phyloP scores from a whole-genome alignment of 495 filamentous ascomycete species.

The Baudoinia panamericana region DNA sequence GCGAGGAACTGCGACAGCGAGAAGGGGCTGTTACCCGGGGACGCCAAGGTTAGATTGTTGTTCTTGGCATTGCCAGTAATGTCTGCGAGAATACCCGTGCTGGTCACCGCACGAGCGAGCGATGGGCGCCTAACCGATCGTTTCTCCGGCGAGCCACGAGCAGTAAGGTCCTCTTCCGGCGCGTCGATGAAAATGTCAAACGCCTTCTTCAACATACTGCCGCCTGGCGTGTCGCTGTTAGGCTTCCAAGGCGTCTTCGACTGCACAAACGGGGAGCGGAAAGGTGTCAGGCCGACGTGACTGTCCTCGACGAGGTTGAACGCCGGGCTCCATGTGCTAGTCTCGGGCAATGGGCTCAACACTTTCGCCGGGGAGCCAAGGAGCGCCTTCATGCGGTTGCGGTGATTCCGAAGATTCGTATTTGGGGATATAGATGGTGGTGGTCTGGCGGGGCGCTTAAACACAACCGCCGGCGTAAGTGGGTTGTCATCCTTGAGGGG shows the following conservation, averaged over 20 bases:
- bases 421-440: slow-evolving; percentile 85
- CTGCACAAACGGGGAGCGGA: slow-evolving; percentile 9
- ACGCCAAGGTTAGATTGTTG: slow-evolving; percentile 14
- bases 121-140: slow-evolving; percentile 52
- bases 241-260: slow-evolving; percentile 16
- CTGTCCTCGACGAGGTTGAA: slow-evolving; percentile 44
- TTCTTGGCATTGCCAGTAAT: slow-evolving; percentile 37
- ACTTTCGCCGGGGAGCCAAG: slow-evolving; percentile 75
- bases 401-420: slow-evolving; percentile 86
- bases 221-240: slow-evolving; percentile 10
- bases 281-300: slow-evolving; percentile 17
- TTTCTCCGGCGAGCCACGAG: slow-evolving; percentile 61
- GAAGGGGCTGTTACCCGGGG: slow-evolving; percentile 9
- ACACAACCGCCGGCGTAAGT: slow-evolving; percentile 73
- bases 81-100: slow-evolving; percentile 49
- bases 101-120: slow-evolving; percentile 43
- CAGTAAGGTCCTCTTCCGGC: slow-evolving; percentile 35
- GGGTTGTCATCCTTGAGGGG: slow-evolving; percentile 30
- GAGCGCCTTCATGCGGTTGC: slow-evolving; percentile 72
- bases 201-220: slow-evolving; percentile 36
- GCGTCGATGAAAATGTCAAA: slow-evolving; percentile 67
- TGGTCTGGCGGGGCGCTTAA: slow-evolving; percentile 68
- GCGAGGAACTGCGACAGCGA: slow-evolving; percentile 26
- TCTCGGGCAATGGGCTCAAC: slow-evolving; percentile 48
- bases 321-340: slow-evolving; percentile 61